These are phyloP conservation scores for Saturnispora gosingensis DNA, from an alignment of 805 yeast species.

Conservation along the genomic window DNA sequence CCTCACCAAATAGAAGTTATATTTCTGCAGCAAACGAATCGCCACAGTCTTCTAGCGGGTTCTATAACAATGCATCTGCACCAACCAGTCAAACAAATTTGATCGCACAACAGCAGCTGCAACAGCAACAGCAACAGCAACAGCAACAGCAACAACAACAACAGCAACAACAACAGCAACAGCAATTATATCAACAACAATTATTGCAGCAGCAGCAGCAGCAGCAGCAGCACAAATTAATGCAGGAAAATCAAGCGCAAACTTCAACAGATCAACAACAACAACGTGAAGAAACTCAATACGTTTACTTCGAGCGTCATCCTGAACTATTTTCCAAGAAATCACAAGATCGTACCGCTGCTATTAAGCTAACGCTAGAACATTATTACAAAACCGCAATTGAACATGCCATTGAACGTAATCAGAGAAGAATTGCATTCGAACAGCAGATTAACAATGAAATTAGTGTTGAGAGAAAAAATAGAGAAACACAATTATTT, in stretches of 20 bases:
- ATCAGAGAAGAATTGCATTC: conserved; percentile 80
- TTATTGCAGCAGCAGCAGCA: background rate
- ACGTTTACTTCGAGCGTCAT: conserved; percentile 70
- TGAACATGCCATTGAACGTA: conserved; percentile 88
- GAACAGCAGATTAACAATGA: conserved; percentile 65
- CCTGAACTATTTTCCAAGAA: conserved; percentile 68
- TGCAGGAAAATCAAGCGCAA: conserved; percentile 16
- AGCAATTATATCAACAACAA: conserved; percentile 1
- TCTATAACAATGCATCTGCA: background rate
- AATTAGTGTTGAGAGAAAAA: conserved; percentile 77
- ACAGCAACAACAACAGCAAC: conserved; percentile 6
- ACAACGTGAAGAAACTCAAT: conserved; percentile 27
- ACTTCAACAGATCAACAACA: background rate
- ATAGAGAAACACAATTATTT: conserved; percentile 68
- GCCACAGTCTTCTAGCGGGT: background rate
- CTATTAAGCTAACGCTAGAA: conserved; percentile 72
- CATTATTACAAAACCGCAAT: conserved; percentile 81
- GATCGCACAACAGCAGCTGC: conserved; percentile 25
- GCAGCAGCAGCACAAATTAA: conserved; percentile 13
- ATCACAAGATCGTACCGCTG: conserved; percentile 77
- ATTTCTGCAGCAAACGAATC: background rate
- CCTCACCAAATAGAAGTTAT: background rate
- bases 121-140: conserved; percentile 19
- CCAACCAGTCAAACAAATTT: background rate
- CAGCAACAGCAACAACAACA: conserved; percentile 27